Evolutionary conservation across 306 rosid genomes (phyloP).

Genomic region (Gleditsia sinensis): DNA sequence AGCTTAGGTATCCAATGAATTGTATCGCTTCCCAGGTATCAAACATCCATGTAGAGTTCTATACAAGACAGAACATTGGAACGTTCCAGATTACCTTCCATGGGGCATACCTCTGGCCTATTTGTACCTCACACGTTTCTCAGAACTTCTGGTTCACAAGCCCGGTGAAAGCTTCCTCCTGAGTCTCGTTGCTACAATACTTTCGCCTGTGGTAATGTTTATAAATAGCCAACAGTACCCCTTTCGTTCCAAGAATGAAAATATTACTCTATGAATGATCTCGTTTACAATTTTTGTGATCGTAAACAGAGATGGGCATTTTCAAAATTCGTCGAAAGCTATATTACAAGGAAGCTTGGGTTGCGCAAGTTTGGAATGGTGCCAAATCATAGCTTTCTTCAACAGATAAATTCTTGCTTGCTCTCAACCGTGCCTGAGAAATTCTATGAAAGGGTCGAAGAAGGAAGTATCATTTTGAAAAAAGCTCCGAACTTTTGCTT

Average conservation of each 20-base stretch:
- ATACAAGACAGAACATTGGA: slow-evolving; percentile 62
- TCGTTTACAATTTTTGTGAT: not conserved
- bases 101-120: slow-evolving; percentile 69
- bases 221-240: not conserved
- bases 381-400: slow-evolving; percentile 58
- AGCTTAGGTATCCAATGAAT: no score
- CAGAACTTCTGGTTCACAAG: slow-evolving; percentile 70
- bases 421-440: slow-evolving; percentile 48
- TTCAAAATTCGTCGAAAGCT: slow-evolving; percentile 66
- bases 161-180: slow-evolving; percentile 61
- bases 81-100: slow-evolving; percentile 57
- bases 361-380: slow-evolving; percentile 69
- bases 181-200: slow-evolving; percentile 53
- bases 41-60: slow-evolving; percentile 63
- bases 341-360: slow-evolving; percentile 45
- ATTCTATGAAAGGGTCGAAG: slow-evolving; percentile 60
- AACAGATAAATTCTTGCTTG: slow-evolving; percentile 50
- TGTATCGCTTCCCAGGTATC: no score
- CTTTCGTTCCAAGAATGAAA: not conserved
- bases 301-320: slow-evolving; percentile 55
- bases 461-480: slow-evolving; percentile 65
- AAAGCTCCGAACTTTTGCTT: slow-evolving; percentile 52
- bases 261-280: not conserved
- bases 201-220: slow-evolving; percentile 61
- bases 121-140: slow-evolving; percentile 64